These are phyloP conservation scores for Microcos paniculata DNA, from an alignment of 345 rosid genomes.

Conservation along the genomic window DNA sequence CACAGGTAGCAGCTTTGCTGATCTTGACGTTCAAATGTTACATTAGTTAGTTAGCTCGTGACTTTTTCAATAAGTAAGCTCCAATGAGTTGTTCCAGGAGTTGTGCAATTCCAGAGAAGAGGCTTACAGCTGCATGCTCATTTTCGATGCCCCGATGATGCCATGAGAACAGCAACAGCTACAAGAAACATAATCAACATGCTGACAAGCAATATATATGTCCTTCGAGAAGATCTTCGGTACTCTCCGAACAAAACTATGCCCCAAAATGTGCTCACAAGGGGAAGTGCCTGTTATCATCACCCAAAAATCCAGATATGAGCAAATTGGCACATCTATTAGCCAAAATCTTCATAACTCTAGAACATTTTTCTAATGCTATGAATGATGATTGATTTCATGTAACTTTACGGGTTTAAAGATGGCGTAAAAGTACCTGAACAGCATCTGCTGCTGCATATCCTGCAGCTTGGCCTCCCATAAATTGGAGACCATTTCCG, in stretches of 20 bases:
- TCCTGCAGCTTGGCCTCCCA: slow-evolving; percentile 92
- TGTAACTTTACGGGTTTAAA: background rate
- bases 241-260: slow-evolving; percentile 69
- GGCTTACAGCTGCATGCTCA: slow-evolving; percentile 2
- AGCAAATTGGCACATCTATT: slow-evolving; percentile 60
- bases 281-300: slow-evolving; percentile 61
- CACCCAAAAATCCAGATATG: background rate
- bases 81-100: background rate
- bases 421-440: slow-evolving; percentile 31
- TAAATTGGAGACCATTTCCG: slow-evolving; percentile 80
- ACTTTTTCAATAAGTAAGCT: too few species aligned
- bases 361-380: background rate
- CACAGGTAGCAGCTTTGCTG: background rate
- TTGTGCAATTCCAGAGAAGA: background rate
- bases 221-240: slow-evolving; percentile 53
- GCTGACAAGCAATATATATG: slow-evolving; percentile 51
- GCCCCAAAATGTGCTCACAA: slow-evolving; percentile 81
- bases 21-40: too few species aligned
- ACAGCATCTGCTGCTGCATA: slow-evolving; percentile 91
- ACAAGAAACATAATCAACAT: slow-evolving; percentile 65
- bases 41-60: too few species aligned
- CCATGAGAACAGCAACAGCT: slow-evolving; percentile 69
- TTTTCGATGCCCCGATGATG: slow-evolving; percentile 65
- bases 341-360: slow-evolving; percentile 76
- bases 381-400: background rate